Conservation (phyloP, 306 rosid species). For the Pyrus communis region DNA sequence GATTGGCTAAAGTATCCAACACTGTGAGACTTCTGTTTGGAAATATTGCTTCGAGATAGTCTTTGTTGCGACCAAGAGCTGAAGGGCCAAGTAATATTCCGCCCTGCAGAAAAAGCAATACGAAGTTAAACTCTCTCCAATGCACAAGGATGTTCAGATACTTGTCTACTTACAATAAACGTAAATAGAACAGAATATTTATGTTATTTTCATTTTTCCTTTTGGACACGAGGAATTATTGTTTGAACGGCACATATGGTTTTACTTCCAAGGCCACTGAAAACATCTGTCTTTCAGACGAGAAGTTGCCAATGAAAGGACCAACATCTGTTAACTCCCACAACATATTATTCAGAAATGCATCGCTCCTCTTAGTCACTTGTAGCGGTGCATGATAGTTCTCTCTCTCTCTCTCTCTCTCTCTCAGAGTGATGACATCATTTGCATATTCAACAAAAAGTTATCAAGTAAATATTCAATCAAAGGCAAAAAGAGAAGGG, state of each 20-base stretch:
- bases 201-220: background rate
- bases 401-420: background rate
- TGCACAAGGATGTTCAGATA: background rate
- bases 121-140: background rate
- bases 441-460: background rate
- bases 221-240: background rate
- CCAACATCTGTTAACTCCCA: background rate
- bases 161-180: background rate
- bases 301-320: background rate
- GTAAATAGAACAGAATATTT: background rate
- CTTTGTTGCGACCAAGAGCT: conserved; percentile 39
- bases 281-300: background rate
- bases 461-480: background rate
- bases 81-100: conserved; percentile 73
- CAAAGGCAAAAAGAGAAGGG: background rate
- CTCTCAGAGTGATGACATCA: background rate
- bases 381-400: background rate
- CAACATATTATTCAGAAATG: background rate
- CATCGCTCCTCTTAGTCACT: background rate
- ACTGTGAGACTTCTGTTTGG: conserved; percentile 53
- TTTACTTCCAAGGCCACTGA: background rate
- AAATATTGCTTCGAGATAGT: conserved; percentile 32
- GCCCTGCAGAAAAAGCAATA: conserved; percentile 29
- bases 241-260: background rate
- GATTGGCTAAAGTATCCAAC: conserved; percentile 56